Base-by-base conservation (phyloP, 257 asterid species). In the Lycium ferocissimum region DNA sequence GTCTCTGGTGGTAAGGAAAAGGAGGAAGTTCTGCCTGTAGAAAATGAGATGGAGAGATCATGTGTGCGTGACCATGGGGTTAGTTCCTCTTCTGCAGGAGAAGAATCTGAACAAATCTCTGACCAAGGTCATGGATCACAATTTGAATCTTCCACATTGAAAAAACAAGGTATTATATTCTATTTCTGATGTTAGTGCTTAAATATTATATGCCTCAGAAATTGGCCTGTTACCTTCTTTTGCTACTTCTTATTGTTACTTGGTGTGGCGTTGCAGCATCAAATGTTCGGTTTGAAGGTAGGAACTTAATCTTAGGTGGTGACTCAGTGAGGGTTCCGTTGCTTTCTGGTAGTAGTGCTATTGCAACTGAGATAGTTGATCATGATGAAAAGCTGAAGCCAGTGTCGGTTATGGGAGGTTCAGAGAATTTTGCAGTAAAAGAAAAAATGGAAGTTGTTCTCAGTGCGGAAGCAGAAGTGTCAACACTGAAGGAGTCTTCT, bases 231-330 rank as follows among this genome's bases (percentile, higher is more conserved):
- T 78, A 71, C 6, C 43, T 18, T 17, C 3, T 47, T 87, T 56
- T 83, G 71, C 83, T 11, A 67, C 81, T 58, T 57, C 71, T 35
- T 51, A 63, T 49, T 62, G 83, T 61, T 82, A 57, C 58, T 54
- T 84, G 69, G n/a, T 51, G 76, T 83, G 88, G 51, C 84, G 80
- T 86, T 89, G 86, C 93, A 94, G 98, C 80, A 73, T 85, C 90
- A 88, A 86, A 89, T 85, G 65, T 86, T 71, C 91, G 66, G 85
- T 90, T 82, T 85, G 91, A 89, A 85, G 92, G 57, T 69, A 58
- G 86, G 76, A 88, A 78, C 76, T 26, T 83, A 81, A 54, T 82
- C 75, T 85, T 90, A 82, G 86, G 88, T 37, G 63, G 85, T 7
- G 85, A 37, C 35, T 49, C 82, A 59, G 63, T 70, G 82, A 57